A percentile compares a stretch with the other conserved stretches of the same genome.
Conservation (phyloP, 805 yeast genomes). For the Saccharomycopsis sp. region DNA sequence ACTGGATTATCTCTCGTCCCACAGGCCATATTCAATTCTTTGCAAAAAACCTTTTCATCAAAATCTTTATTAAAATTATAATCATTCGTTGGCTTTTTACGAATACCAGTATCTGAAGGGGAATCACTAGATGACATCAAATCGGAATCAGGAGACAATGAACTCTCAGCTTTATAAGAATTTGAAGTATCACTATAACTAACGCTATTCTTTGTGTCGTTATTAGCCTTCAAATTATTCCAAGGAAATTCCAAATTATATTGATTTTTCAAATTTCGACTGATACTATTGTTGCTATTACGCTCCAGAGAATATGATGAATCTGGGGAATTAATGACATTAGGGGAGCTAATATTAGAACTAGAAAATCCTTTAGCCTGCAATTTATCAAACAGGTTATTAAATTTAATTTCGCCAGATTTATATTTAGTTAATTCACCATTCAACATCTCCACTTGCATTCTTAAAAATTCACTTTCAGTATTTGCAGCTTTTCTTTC, state of each 20-base stretch:
- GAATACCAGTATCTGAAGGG: conserved; percentile 3
- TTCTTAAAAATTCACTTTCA: conserved; percentile 65
- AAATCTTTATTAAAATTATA: conserved; percentile 38
- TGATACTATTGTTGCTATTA: background rate
- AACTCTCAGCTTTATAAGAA: conserved; percentile 13
- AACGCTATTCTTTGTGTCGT: background rate
- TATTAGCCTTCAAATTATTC: conserved; percentile 4
- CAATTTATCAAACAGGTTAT: conserved; percentile 12
- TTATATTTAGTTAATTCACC: conserved; percentile 61
- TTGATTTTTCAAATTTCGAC: background rate
- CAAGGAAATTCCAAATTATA: conserved; percentile 18
- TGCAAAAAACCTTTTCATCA: conserved; percentile 77
- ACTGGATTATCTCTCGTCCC: conserved; percentile 67
- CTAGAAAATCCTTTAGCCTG: conserved; percentile 20
- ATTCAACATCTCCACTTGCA: conserved; percentile 71
- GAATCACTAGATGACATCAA: conserved; percentile 12
- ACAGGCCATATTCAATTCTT: conserved; percentile 70
- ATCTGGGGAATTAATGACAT: background rate
- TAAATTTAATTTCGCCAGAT: conserved; percentile 23
- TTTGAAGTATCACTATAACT: conserved; percentile 13
- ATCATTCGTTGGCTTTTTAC: conserved; percentile 23
- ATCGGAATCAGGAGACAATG: conserved; percentile 15
- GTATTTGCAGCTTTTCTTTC: conserved; percentile 60
- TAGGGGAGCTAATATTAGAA: background rate
- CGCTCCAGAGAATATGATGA: background rate